A percentile compares a stretch with the other conserved stretches of the same genome.
phyloP scores from a whole-genome alignment of 805 yeast genomes.

The Starmerella apicola region DNA sequence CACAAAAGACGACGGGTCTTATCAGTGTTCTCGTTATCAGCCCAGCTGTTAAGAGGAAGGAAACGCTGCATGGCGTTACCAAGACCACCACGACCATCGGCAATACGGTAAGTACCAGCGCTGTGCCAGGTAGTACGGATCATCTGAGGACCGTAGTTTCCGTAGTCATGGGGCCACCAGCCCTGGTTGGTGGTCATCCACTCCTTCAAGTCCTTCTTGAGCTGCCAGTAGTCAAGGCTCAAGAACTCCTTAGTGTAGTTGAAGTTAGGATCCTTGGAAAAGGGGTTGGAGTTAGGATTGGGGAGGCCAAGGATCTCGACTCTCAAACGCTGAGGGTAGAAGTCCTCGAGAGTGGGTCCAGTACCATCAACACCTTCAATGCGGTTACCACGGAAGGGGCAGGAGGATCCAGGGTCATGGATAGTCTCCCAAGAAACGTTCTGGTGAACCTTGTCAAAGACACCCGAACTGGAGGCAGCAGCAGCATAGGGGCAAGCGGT shows the following conservation, averaged over 20 bases:
- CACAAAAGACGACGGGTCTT: constrained; percentile 18
- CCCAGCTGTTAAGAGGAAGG: constrained; percentile 16
- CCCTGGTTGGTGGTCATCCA: constrained; percentile 14
- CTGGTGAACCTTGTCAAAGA: constrained; percentile 3
- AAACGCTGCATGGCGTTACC: constrained; percentile 17
- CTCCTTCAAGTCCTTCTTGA: constrained; percentile 11
- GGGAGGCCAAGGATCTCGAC: constrained; percentile 15
- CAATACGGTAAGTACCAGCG: constrained; percentile 19
- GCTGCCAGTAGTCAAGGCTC: constrained; percentile 10
- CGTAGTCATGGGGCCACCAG: constrained; percentile 20
- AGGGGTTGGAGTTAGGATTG: constrained; percentile 10
- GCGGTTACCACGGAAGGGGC: constrained; percentile 17
- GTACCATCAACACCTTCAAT: constrained; percentile 14
- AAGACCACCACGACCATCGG: constrained; percentile 20
- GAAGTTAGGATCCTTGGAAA: constrained; percentile 6
- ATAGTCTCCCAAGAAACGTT: constrained; percentile 6
- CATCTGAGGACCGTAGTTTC: constrained; percentile 18
- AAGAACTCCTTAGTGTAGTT: constrained; percentile 12
- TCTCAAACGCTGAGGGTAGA: constrained; percentile 15
- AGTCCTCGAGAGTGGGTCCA: constrained; percentile 12
- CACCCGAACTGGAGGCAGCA: constrained; percentile 1
- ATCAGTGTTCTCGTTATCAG: constrained; percentile 17
- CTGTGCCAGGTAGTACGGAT: constrained; percentile 17
- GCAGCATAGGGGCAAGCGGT: constrained; percentile 3
- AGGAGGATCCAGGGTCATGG: constrained; percentile 4